A percentile compares a stretch with the other conserved stretches of the same genome.
These are phyloP conservation scores for Jatropha multifida DNA, from an alignment of 441 rosid genomes.

Conservation along the genomic window DNA sequence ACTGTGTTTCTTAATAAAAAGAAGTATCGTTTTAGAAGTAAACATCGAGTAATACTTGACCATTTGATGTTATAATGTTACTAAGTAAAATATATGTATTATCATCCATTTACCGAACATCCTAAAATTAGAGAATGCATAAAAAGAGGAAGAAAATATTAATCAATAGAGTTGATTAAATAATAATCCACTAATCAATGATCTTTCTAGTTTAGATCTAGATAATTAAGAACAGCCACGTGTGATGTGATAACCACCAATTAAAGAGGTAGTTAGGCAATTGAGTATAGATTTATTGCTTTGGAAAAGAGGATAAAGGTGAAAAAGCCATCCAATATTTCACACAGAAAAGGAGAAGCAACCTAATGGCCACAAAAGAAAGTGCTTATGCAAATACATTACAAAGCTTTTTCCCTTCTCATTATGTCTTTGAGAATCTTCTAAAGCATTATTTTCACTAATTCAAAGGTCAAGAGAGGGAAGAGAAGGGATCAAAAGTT, in stretches of 20 bases:
- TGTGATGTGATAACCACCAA: conserved; percentile 8
- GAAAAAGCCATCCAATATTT: neutral
- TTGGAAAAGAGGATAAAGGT: conserved; percentile 20
- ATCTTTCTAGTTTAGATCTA: neutral
- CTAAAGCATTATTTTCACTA: conserved; percentile 16
- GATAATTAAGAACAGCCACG: conserved; percentile 5
- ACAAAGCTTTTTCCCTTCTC: neutral
- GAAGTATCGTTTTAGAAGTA: too few species aligned
- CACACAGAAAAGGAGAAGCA: neutral
- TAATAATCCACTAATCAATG: neutral
- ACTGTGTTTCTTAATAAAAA: too few species aligned
- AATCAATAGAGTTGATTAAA: too few species aligned
- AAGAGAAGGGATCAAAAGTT: neutral
- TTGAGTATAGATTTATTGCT: neutral
- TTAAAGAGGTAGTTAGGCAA: neutral
- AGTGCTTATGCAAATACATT: neutral
- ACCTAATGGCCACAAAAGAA: neutral
- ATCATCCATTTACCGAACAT: too few species aligned
- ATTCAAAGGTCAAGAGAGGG: conserved; percentile 18
- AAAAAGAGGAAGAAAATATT: too few species aligned
- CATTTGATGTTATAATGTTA: too few species aligned
- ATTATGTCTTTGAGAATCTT: conserved; percentile 24
- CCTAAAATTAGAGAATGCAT: too few species aligned
- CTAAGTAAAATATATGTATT: too few species aligned
- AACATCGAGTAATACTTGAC: too few species aligned